A percentile compares a stretch with the other conserved stretches of the same genome.
phyloP scores from a whole-genome alignment of 129 eudicot species.

The Lactuca saligna region DNA sequence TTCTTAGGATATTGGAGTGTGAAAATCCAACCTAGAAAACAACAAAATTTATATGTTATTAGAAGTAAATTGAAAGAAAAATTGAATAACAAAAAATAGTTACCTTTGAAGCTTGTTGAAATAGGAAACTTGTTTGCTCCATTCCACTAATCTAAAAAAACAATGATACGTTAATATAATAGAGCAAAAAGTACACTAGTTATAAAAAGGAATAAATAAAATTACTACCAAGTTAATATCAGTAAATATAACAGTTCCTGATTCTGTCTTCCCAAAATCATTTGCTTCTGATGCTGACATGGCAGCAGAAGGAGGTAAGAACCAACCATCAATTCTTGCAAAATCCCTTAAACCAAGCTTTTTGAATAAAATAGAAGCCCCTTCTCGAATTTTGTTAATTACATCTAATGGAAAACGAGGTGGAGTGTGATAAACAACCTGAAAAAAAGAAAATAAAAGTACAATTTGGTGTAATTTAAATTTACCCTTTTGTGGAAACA shows the following conservation, averaged over 20 bases:
- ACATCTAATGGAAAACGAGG: constrained; percentile 84
- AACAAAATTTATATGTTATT: constrained; percentile 8
- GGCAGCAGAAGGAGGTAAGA: constrained; percentile 58
- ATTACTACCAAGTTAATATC: constrained; percentile 81
- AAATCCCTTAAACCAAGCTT: constrained; percentile 77
- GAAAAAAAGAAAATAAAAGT: not conserved
- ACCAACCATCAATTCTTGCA: constrained; percentile 98
- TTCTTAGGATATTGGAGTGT: constrained; percentile 80
- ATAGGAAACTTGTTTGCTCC: constrained; percentile 96
- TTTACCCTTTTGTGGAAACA: too few species aligned
- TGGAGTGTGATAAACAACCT: constrained; percentile 97
- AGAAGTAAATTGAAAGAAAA: constrained; percentile 10
- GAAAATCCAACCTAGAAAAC: constrained; percentile 83
- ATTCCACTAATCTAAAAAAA: constrained; percentile 75
- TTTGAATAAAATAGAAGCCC: constrained; percentile 78
- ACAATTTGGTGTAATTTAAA: too few species aligned
- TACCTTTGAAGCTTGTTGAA: constrained; percentile 99
- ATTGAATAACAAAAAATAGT: not conserved
- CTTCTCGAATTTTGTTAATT: constrained; percentile 63
- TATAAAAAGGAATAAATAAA: not conserved
- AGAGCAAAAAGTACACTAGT: not conserved
- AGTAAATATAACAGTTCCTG: constrained; percentile 70
- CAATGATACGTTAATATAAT: not conserved
- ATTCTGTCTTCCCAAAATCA: constrained; percentile 61
- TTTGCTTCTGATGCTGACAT: constrained; percentile 38